Percentiles rank a stretch among this genome's conserved stretches.
These are phyloP conservation scores for Spinacia oleracea DNA, from an alignment of 179 eudicot genomes.

Conservation along the genomic window DNA sequence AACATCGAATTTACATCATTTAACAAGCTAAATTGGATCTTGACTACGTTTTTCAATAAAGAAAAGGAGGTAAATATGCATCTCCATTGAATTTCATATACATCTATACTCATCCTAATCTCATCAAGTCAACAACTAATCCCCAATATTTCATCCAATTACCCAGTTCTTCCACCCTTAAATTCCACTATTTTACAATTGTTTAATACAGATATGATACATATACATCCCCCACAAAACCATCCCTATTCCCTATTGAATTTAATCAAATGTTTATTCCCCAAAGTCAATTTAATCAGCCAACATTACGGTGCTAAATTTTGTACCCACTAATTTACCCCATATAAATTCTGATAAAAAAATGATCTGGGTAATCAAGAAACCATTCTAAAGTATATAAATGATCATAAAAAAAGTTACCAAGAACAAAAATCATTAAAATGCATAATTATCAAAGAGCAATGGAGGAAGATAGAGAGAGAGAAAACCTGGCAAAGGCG, in stretches of 20 bases:
- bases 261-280: neutral
- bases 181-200: neutral
- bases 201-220: neutral
- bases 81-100: neutral
- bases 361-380: neutral
- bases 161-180: neutral
- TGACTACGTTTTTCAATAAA: neutral
- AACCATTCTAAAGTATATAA: neutral
- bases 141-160: too few relatives aligned
- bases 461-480: conserved; percentile 10
- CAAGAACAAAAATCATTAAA: neutral
- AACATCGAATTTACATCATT: neutral
- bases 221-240: neutral
- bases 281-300: neutral
- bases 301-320: neutral
- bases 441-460: neutral
- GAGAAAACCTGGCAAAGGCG: conserved; percentile 84
- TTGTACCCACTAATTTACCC: neutral
- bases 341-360: neutral
- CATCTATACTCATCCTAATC: neutral
- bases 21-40: too few relatives aligned
- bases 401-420: too few relatives aligned
- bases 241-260: neutral
- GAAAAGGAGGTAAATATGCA: neutral
- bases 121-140: neutral